Base-by-base conservation (phyloP, 1,139 yeast genomes). In the Protomyces gravidus region DNA sequence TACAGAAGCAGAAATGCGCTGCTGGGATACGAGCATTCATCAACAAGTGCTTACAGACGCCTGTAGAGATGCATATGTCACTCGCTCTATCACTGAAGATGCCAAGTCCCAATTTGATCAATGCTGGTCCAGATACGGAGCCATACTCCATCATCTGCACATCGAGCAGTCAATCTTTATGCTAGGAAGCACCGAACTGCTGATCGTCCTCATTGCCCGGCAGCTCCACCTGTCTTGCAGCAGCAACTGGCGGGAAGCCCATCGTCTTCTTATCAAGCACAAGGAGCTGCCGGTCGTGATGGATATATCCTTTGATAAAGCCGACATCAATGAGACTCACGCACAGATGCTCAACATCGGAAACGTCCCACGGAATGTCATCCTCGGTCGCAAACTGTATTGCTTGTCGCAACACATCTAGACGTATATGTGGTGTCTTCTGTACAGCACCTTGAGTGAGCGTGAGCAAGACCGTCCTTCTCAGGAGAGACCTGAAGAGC, bases 281-380 rank as follows among this genome's bases (percentile, higher is more conserved):
- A 28, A 59, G 52, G 19, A 56, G 21, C 5, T 50, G 26, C 21
- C 50, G 52, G 5, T 42, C 25, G 27, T 61, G 60, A 19, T 40
- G 58, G 32, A 75, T 64, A 27, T 72, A 71, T 5, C 73, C 78
- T 59, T 67, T 71, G 61, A 75, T 66, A 58, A 67, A 68, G 9
- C 75, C 75, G 45, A 68, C 71, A 45, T 70, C 68, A 11, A 73
- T 71, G 42, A 76, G 67, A 47, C 71, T 66, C 6, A 71, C 68
- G 50, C 72, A 70, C 5, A 74, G 63, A 36, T 69, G 67, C 60
- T 76, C 78, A 1, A 72, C 67, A 11, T 66, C 66, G 7, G 66
- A 62, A 63, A 64, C 23, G 62, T 66, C 49, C 65, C 66, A 33
- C 36, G 60, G 50, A 19, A 36, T 19, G 49, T 59, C 46, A 30